Evolutionary conservation across 768 basidiomycete species (phyloP).

Genomic region (Suillus subalutaceus): DNA sequence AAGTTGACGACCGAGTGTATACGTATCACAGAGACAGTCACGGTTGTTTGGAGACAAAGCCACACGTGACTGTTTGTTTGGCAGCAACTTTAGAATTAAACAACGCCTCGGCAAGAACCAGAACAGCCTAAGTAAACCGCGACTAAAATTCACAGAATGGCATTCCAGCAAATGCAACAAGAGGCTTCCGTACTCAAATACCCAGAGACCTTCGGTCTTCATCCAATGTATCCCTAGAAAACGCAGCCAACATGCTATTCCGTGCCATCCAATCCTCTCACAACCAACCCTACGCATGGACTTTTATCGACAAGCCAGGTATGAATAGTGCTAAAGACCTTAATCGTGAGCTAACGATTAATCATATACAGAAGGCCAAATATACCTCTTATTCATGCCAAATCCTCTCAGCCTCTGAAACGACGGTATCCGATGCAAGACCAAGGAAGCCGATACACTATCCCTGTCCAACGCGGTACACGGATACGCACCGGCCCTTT

Average conservation of each 20-base stretch:
- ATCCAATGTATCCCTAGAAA: conserved; percentile 58
- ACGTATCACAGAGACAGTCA: too few relatives aligned
- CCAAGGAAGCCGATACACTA: conserved; percentile 59
- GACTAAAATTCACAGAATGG: conserved; percentile 17
- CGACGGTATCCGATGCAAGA: conserved; percentile 83
- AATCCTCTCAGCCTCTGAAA: conserved; percentile 62
- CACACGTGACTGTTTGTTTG: conserved; percentile 1
- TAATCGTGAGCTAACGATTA: not conserved
- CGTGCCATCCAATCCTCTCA: conserved; percentile 50
- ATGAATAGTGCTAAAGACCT: conserved; percentile 20
- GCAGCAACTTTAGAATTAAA: conserved; percentile 32
- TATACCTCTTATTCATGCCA: conserved; percentile 67
- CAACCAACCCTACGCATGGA: conserved; percentile 67
- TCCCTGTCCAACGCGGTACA: conserved; percentile 49
- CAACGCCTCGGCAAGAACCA: too few relatives aligned
- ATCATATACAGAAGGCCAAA: conserved; percentile 56
- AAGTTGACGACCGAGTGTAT: too few relatives aligned
- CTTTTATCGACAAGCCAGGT: conserved; percentile 84
- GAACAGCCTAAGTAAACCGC: too few relatives aligned
- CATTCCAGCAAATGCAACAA: conserved; percentile 49
- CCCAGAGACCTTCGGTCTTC: conserved; percentile 57
- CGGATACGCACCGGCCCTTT: conserved; percentile 45
- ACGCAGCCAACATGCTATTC: conserved; percentile 60
- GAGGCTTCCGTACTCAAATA: conserved; percentile 72
- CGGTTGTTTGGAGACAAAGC: too few relatives aligned